Conservation (phyloP, 2,329 filamentous ascomycete genomes). For the Neopestalotiopsis sp. region DNA sequence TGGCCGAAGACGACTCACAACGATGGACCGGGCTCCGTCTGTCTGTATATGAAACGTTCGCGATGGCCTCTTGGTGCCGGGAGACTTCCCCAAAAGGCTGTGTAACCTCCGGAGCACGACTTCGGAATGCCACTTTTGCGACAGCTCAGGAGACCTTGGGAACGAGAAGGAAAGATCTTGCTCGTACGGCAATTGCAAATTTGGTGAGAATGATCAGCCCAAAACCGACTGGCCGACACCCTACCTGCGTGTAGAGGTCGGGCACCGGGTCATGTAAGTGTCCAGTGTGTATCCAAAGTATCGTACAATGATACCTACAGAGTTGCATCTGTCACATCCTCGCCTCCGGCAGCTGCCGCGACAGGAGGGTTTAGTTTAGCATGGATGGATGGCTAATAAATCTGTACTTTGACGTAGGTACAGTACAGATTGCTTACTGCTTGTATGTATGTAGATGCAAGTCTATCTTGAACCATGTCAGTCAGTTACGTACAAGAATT, state of each 20-base stretch:
- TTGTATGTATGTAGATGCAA: background rate
- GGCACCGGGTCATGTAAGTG: background rate
- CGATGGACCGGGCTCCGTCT: background rate
- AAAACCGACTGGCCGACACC: too few species aligned
- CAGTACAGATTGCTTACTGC: too few species aligned
- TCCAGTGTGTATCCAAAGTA: background rate
- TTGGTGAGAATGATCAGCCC: too few species aligned
- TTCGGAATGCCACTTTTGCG: constrained; percentile 12
- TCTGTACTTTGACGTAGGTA: too few species aligned
- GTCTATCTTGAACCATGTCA: background rate
- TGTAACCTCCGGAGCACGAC: constrained; percentile 15
- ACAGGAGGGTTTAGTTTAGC: background rate
- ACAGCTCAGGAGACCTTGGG: background rate
- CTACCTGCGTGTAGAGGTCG: background rate
- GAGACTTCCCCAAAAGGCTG: constrained; percentile 9
- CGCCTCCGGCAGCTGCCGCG: background rate
- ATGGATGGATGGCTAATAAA: too few species aligned
- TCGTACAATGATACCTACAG: background rate
- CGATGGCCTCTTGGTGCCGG: constrained; percentile 1
- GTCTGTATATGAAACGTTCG: constrained; percentile 15
- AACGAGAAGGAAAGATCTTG: too few species aligned
- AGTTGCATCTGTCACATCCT: background rate
- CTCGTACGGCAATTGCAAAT: too few species aligned
- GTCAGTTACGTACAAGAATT: background rate
- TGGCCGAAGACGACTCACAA: background rate